These are phyloP conservation scores for Penicillium coprophilum DNA, from an alignment of 495 filamentous ascomycete species.

Conservation along the genomic window DNA sequence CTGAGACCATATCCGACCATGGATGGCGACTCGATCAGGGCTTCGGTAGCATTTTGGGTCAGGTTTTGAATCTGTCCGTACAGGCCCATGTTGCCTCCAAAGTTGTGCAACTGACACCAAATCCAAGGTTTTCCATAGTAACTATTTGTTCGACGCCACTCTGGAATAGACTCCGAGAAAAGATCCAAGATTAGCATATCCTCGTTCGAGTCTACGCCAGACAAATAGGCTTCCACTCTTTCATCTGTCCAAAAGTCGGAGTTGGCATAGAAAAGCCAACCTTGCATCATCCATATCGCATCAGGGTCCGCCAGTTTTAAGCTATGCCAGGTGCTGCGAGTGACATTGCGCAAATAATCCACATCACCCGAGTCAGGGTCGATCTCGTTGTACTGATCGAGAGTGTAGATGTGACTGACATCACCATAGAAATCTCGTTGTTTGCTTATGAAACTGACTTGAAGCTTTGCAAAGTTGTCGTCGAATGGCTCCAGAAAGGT, in stretches of 20 bases:
- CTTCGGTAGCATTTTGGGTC: constrained; percentile 47
- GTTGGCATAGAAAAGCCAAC: constrained; percentile 52
- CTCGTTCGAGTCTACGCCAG: constrained; percentile 41
- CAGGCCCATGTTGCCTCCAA: constrained; percentile 51
- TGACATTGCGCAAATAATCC: constrained; percentile 48
- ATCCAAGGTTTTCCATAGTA: constrained; percentile 57
- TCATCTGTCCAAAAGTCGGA: constrained; percentile 51
- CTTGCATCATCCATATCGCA: constrained; percentile 57
- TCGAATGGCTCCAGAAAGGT: constrained; percentile 53
- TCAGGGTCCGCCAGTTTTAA: constrained; percentile 49
- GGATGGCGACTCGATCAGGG: constrained; percentile 35
- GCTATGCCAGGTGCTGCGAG: constrained; percentile 43
- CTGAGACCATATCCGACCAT: constrained; percentile 50
- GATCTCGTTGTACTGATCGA: constrained; percentile 58
- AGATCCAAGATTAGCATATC: constrained; percentile 56
- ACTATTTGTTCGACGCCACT: constrained; percentile 52
- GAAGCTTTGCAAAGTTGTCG: constrained; percentile 44
- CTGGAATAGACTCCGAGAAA: constrained; percentile 50
- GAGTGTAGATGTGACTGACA: constrained; percentile 50
- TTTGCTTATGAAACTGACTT: constrained; percentile 49
- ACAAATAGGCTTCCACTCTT: constrained; percentile 49
- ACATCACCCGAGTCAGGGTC: constrained; percentile 48
- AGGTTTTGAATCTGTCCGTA: constrained; percentile 54
- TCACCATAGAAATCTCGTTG: constrained; percentile 50
- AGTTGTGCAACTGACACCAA: constrained; percentile 52